phyloP scores from a whole-genome alignment of 78 protist genomes.

The Monocercomonoides exilis region DNA sequence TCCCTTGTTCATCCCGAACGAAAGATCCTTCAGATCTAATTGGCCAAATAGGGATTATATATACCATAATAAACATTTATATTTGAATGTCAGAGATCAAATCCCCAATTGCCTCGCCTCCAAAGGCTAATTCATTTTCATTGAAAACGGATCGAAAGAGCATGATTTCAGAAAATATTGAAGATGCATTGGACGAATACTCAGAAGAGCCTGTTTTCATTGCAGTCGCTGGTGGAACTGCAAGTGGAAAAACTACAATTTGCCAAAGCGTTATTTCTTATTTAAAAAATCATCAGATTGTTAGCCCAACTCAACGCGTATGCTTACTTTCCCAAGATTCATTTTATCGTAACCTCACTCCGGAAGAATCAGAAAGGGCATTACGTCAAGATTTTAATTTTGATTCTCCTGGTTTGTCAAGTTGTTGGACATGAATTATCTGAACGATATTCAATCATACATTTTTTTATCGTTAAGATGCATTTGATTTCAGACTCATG shows the following conservation, averaged over 20 bases:
- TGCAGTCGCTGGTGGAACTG: slow-evolving; percentile 12
- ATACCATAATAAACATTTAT: too few species aligned
- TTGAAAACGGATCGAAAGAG: too few species aligned
- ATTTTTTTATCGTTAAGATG: background rate
- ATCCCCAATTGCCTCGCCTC: too few species aligned
- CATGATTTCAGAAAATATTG: too few species aligned
- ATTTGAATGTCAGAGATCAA: too few species aligned
- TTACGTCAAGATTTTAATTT: background rate
- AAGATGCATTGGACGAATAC: too few species aligned
- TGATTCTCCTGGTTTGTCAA: background rate
- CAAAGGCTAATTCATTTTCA: too few species aligned
- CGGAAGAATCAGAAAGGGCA: background rate
- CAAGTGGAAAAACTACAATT: slow-evolving; percentile 9
- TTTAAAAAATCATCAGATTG: background rate
- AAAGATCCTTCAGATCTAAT: too few species aligned
- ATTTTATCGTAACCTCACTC: background rate
- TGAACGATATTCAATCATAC: background rate
- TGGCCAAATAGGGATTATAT: too few species aligned
- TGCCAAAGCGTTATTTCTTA: background rate
- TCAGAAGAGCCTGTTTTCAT: background rate
- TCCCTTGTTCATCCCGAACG: too few species aligned
- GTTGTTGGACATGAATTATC: background rate
- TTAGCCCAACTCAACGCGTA: background rate
- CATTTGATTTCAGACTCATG: background rate
- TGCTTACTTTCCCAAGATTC: background rate